Conservation (phyloP, 495 filamentous ascomycete genomes). For the Annulohypoxylon moriforme region DNA sequence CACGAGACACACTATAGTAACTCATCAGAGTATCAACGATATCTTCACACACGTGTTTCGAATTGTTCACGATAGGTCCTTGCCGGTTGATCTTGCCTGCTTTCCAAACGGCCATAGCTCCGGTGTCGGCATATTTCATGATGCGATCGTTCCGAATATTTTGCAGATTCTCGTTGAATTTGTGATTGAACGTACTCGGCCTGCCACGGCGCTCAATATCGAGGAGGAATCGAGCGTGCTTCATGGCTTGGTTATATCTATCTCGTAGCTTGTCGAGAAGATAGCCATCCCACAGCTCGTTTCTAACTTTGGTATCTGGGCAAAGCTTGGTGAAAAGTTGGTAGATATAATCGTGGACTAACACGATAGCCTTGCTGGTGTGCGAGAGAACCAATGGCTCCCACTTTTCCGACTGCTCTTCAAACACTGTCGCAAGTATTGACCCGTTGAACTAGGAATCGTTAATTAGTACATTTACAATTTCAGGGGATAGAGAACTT, state of each 20-base stretch:
- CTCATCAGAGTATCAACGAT: conserved; percentile 66
- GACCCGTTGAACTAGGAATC: conserved; percentile 45
- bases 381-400: conserved; percentile 54
- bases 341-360: conserved; percentile 60
- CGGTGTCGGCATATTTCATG: too few species aligned
- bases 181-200: conserved; percentile 62
- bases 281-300: conserved; percentile 49
- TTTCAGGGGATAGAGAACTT: neutral
- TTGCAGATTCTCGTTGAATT: conserved; percentile 49
- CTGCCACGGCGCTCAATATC: conserved; percentile 57
- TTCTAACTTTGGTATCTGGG: conserved; percentile 48
- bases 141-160: neutral
- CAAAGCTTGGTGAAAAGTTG: conserved; percentile 50
- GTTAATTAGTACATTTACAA: neutral
- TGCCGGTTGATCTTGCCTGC: neutral
- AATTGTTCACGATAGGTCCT: conserved; percentile 40
- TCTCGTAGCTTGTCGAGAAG: conserved; percentile 51
- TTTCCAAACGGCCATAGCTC: too few species aligned
- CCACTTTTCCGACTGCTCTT: conserved; percentile 66
- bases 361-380: conserved; percentile 56
- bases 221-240: conserved; percentile 59
- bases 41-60: conserved; percentile 55
- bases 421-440: conserved; percentile 57
- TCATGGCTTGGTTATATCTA: conserved; percentile 55
- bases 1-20: conserved; percentile 68